Conservation (phyloP, 148 eudicot species). For the Rheum nobile region DNA sequence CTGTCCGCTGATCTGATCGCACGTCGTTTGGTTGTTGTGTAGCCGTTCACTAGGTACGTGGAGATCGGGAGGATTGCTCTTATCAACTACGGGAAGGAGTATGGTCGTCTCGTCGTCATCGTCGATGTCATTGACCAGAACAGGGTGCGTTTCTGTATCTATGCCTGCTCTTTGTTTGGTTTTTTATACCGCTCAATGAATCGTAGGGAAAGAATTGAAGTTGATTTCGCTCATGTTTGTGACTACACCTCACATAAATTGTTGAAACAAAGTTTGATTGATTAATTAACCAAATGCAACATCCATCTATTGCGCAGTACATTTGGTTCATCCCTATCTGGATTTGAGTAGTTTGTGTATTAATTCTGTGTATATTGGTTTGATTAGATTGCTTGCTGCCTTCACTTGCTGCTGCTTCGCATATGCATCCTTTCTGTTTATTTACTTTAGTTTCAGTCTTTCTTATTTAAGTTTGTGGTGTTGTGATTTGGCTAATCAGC, state of each 20-base stretch:
- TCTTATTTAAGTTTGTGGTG: too few relatives aligned
- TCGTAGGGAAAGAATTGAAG: not conserved
- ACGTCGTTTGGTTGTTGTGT: not conserved
- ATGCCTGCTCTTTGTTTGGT: not conserved
- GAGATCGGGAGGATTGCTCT: constrained; percentile 43
- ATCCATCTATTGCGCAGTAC: not conserved
- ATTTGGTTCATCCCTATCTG: not conserved
- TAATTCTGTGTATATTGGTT: not conserved
- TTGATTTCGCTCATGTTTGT: not conserved
- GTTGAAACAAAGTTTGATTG: too few relatives aligned
- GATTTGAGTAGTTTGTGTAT: not conserved
- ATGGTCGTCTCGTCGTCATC: constrained; percentile 39
- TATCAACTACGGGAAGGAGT: constrained; percentile 39
- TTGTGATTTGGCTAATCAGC: not conserved
- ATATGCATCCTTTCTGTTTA: not conserved
- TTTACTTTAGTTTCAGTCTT: too few relatives aligned
- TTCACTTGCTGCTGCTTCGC: too few relatives aligned
- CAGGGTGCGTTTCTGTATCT: constrained; percentile 22
- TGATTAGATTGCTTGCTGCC: too few relatives aligned
- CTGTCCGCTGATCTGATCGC: not conserved
- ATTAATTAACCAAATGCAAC: not conserved
- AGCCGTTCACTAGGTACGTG: constrained; percentile 57
- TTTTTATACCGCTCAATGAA: not conserved
- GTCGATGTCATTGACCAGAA: constrained; percentile 41
- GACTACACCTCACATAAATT: too few relatives aligned